Conservation (phyloP, 129 eudicot species). For the Flaveria sonorensis region DNA sequence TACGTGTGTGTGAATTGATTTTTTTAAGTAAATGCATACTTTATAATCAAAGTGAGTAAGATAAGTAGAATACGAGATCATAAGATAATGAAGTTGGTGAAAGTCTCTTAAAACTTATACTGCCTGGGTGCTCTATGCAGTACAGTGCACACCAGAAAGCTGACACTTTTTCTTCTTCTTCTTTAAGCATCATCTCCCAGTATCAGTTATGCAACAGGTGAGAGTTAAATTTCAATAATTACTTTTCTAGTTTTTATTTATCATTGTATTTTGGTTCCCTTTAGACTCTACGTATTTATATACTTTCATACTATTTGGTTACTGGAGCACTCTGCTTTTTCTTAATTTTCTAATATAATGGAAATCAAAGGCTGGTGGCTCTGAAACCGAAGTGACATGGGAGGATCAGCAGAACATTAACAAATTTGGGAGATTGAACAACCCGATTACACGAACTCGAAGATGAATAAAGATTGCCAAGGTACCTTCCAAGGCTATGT, state of each 20-base stretch:
- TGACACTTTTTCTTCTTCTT: background rate
- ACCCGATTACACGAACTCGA: conserved; percentile 74
- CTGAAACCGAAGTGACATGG: conserved; percentile 88
- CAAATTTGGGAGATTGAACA: conserved; percentile 85
- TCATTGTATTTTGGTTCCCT: background rate
- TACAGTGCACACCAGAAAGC: background rate
- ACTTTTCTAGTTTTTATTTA: background rate
- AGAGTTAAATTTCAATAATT: conserved; percentile 6
- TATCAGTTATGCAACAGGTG: conserved; percentile 52
- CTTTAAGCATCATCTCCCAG: conserved; percentile 24
- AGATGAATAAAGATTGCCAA: conserved; percentile 83
- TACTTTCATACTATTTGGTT: too few species aligned
- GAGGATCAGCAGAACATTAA: conserved; percentile 96
- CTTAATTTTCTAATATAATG: conserved; percentile 2
- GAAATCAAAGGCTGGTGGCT: conserved; percentile 50
- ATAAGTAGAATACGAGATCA: background rate
- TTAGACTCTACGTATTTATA: background rate
- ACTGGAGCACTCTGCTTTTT: background rate
- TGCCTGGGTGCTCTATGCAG: conserved; percentile 19
- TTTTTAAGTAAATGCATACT: background rate
- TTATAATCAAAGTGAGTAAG: background rate
- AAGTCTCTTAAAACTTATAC: conserved; percentile 13
- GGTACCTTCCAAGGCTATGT: conserved; percentile 37
- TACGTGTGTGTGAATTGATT: conserved; percentile 5
- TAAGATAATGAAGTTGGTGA: background rate